A percentile compares a stretch with the other conserved stretches of the same genome.
Evolutionary conservation across 805 yeast genomes (phyloP).

Genomic region (Lipomyces orientalis): DNA sequence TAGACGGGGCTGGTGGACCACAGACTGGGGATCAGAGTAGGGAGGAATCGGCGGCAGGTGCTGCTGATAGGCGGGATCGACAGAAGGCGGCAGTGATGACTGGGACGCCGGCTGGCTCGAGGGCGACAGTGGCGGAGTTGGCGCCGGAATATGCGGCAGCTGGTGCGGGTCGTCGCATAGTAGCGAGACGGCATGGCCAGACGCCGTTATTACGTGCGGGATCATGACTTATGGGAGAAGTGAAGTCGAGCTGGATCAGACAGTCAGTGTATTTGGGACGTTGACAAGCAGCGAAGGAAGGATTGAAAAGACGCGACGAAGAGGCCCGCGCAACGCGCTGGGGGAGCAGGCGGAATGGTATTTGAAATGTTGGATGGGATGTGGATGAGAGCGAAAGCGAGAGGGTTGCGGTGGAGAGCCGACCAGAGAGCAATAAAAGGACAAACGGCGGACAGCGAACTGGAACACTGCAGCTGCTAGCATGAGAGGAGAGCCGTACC

Average conservation of each 20-base stretch:
- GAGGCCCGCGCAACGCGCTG: neutral
- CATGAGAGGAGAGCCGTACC: too few relatives aligned
- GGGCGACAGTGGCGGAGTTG: constrained; percentile 4
- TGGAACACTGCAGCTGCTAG: too few relatives aligned
- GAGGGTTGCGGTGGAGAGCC: too few relatives aligned
- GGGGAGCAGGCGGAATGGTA: neutral
- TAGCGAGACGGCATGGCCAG: constrained; percentile 31
- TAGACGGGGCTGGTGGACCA: too few relatives aligned
- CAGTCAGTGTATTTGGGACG: too few relatives aligned
- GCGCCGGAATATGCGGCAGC: neutral
- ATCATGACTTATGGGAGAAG: too few relatives aligned
- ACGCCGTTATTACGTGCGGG: constrained; percentile 32
- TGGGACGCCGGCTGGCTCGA: neutral
- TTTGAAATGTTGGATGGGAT: neutral
- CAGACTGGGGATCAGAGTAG: neutral
- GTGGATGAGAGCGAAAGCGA: neutral
- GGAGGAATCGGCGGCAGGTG: constrained; percentile 10
- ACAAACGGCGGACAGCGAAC: too few relatives aligned
- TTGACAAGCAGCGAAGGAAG: too few relatives aligned
- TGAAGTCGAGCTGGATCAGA: too few relatives aligned
- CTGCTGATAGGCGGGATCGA: neutral
- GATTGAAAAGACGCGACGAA: too few relatives aligned
- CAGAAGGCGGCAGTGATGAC: neutral
- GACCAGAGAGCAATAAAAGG: neutral
- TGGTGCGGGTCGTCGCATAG: constrained; percentile 32